phyloP scores from a whole-genome alignment of 176 grass and related monocot genomes.

The Carex pumila region DNA sequence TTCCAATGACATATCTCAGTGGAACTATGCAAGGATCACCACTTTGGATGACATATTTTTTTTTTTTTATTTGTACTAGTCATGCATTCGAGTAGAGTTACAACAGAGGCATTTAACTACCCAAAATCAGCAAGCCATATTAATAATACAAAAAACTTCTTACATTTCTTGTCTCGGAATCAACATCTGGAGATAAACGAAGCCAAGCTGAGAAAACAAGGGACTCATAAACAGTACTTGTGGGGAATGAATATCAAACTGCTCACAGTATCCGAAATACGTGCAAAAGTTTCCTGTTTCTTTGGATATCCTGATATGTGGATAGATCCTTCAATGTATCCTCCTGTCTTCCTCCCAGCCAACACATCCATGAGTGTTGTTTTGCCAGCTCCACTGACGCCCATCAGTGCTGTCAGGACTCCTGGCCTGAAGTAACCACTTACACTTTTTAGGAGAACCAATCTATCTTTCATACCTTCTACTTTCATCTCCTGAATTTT shows the following conservation, averaged over 20 bases:
- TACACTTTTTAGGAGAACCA: slow-evolving; percentile 36
- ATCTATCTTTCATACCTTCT: slow-evolving; percentile 26
- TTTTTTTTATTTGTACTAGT: background rate
- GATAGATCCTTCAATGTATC: slow-evolving; percentile 46
- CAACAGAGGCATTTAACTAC: background rate
- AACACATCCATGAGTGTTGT: slow-evolving; percentile 60
- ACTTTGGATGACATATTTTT: background rate
- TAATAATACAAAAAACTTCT: background rate
- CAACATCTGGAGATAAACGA: slow-evolving; percentile 33
- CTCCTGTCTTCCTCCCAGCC: slow-evolving; percentile 49
- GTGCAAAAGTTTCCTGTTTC: slow-evolving; percentile 48
- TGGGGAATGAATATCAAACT: slow-evolving; percentile 54
- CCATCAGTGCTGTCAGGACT: slow-evolving; percentile 55
- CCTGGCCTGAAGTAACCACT: slow-evolving; percentile 47
- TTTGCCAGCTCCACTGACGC: slow-evolving; percentile 55
- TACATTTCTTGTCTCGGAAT: slow-evolving; percentile 24
- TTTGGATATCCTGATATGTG: slow-evolving; percentile 56
- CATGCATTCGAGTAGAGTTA: background rate
- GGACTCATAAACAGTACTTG: slow-evolving; percentile 47
- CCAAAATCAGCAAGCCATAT: background rate
- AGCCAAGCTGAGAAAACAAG: slow-evolving; percentile 50
- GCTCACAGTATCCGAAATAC: slow-evolving; percentile 55
- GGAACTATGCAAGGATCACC: background rate
- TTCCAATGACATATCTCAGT: background rate
- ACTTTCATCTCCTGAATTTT: slow-evolving; percentile 39